These are phyloP conservation scores for Glonium stellatum DNA, from an alignment of 495 filamentous ascomycete species.

Conservation along the genomic window DNA sequence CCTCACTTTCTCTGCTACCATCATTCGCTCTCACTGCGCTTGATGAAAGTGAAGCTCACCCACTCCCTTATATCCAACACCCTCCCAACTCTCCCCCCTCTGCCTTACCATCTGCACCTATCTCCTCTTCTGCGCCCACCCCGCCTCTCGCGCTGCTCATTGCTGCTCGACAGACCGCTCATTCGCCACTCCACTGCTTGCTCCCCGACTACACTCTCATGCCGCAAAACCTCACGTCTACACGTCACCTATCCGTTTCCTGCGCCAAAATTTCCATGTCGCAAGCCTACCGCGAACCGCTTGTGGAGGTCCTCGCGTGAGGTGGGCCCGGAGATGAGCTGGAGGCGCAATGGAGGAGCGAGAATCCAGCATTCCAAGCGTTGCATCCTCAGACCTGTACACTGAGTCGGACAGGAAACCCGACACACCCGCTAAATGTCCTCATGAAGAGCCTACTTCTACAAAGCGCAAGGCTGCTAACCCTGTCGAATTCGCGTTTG, in stretches of 20 bases:
- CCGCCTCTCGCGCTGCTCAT: not conserved
- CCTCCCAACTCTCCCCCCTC: not conserved
- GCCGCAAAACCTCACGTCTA: not conserved
- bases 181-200: not conserved
- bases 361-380: constrained; percentile 10
- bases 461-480: constrained; percentile 27
- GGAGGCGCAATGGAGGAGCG: constrained; percentile 24
- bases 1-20: not conserved
- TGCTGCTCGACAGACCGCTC: not conserved
- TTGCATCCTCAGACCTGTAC: constrained; percentile 24
- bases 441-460: not conserved
- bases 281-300: constrained; percentile 7
- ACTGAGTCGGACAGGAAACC: constrained; percentile 17
- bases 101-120: not conserved
- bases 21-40: not conserved
- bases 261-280: constrained; percentile 13
- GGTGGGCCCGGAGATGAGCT: constrained; percentile 8
- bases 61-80: not conserved
- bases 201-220: not conserved
- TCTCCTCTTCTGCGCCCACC: not conserved
- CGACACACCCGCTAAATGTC: constrained; percentile 8
- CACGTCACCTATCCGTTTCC: not conserved
- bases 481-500: constrained; percentile 2
- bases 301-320: constrained; percentile 18
- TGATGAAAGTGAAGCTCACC: constrained; percentile 5